Base-by-base conservation (phyloP, 805 yeast genomes). In the Candida sanyiensis region DNA sequence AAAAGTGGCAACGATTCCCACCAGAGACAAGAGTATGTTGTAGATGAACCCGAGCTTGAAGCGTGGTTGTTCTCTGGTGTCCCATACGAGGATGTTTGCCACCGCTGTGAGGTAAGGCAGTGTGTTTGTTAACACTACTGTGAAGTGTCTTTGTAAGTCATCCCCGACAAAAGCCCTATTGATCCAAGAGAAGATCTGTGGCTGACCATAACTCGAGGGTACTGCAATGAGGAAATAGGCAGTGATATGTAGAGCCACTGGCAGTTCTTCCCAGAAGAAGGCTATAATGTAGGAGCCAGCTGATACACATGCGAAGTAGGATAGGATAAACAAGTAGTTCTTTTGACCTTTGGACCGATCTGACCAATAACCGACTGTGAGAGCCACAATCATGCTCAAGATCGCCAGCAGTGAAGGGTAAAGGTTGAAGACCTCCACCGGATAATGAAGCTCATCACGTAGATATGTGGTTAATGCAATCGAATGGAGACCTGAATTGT, bases 121-220 rank as follows among this genome's bases (percentile, higher is more conserved):
- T 18, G 62, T 59, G 43, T 68, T 66, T 27, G 70, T 66, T 3
- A 55, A 32, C 6, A 60, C 68, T 10, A 66, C 64, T 3, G 60
- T 53, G 18, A 63, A 51, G 33, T 54, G 55, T 18, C 68, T 39
- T 37, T 52, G 37, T n/a, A 40, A 7, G 25, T 43, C 46, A 24
- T 43, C 42, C 10, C 35, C 28, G 3, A 27, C 35, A 16, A 73
- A 50, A 15, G 67, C 49, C 24, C 73, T 58, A 46, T 74, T 74
- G 28, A 73, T 66, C 80, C 80, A 75, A 5, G 75, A 62, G 40
- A 66, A 73, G 6, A 73, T 69, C 43, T 69, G 69, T 4, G 78
- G 78, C 57, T 70, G 77, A 3, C 75, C 78, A 70, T 69, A 72
- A 7, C 69, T 53, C 0, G 70, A 59, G 6, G 77, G 75, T 9